These are phyloP conservation scores for Leccinum sublutescens DNA, from an alignment of 768 basidiomycete species.

Conservation along the genomic window DNA sequence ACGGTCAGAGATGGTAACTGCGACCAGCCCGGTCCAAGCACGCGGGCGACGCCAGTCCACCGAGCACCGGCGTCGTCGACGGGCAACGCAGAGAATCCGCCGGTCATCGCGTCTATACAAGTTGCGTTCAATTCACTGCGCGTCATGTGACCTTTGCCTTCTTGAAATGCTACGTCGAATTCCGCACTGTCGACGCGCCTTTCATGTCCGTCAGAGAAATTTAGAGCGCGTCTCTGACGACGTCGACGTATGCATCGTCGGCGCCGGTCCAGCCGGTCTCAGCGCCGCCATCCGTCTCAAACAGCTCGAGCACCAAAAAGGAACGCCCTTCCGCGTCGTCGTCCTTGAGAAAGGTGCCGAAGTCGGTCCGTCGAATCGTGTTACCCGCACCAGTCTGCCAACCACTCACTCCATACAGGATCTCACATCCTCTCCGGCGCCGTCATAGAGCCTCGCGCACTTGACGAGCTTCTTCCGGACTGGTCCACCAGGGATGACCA, in stretches of 20 bases:
- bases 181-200: conserved; percentile 9
- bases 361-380: conserved; percentile 59
- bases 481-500: conserved; percentile 70
- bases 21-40: conserved; percentile 66
- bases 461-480: conserved; percentile 86
- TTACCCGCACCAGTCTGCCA: not conserved
- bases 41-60: conserved; percentile 39
- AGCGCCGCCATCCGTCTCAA: conserved; percentile 95
- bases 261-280: conserved; percentile 92
- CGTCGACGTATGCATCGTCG: conserved; percentile 97
- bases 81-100: conserved; percentile 52
- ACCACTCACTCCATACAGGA: conserved; percentile 44
- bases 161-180: not conserved
- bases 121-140: not conserved
- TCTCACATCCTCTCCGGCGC: conserved; percentile 95
- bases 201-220: conserved; percentile 29
- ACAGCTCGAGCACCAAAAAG: conserved; percentile 81
- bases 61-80: conserved; percentile 36
- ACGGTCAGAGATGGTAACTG: conserved; percentile 71
- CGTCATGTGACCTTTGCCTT: not conserved
- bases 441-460: conserved; percentile 88
- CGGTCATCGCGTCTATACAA: conserved; percentile 12
- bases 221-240: conserved; percentile 86
- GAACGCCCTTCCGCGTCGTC: conserved; percentile 68
- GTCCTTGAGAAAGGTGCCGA: conserved; percentile 95